Percentiles rank a stretch among this genome's conserved stretches.
These are phyloP conservation scores for Hanseniaspora meyeri DNA, from an alignment of 805 yeast species.

Conservation along the genomic window DNA sequence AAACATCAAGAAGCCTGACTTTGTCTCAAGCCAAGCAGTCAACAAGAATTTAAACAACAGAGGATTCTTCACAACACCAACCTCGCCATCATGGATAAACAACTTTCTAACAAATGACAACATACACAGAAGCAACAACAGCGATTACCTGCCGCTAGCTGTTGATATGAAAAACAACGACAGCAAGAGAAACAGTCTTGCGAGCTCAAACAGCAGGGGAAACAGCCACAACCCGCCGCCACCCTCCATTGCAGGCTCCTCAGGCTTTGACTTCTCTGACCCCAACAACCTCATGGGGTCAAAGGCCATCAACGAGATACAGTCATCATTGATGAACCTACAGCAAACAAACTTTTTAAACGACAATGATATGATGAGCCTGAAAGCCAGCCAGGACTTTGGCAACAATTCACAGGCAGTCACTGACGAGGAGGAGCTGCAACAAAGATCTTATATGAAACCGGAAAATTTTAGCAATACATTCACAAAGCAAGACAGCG, in stretches of 20 bases:
- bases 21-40: neutral
- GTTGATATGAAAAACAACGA: neutral
- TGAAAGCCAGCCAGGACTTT: neutral
- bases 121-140: neutral
- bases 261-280: neutral
- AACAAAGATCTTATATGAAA: neutral
- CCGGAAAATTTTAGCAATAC: neutral
- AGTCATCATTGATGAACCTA: constrained; percentile 6
- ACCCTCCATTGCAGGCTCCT: constrained; percentile 11
- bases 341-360: neutral
- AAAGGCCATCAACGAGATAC: constrained; percentile 7
- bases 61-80: constrained; percentile 14
- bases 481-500: neutral
- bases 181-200: constrained; percentile 4
- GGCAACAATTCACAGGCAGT: neutral
- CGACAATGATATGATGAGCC: neutral
- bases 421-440: neutral
- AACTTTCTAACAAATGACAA: constrained; percentile 3
- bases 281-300: constrained; percentile 9
- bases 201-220: constrained; percentile 4
- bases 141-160: neutral
- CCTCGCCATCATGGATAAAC: constrained; percentile 15
- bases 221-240: constrained; percentile 12
- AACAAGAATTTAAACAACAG: constrained; percentile 6
- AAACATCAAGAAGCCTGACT: neutral